Base-by-base conservation (phyloP, 768 basidiomycete genomes). In the Termitomyces eurrhizus region DNA sequence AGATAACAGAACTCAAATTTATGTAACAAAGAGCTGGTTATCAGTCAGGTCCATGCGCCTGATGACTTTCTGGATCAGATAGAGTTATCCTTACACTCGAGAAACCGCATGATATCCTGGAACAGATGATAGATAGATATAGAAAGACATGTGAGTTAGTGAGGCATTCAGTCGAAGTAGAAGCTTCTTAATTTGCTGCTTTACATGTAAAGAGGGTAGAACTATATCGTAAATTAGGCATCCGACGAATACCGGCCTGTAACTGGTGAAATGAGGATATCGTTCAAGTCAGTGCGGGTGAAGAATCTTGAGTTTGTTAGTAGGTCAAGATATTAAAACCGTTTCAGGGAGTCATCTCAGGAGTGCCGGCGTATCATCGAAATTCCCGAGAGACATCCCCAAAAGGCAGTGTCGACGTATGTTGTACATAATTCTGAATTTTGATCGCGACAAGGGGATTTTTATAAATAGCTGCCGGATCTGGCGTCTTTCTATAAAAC, bases 371-470 rank as follows among this genome's bases (percentile, higher is more conserved):
- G 29, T 29, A 29, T 29, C 9, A n/a, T 35, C 32, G 4, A 32
- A 42, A 51, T 33, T 56, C 55, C 57, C 59, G 44, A 37, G n/a
- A 45, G 7, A 52, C 52, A 45, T 35, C 65, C 52, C 35, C 55
- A 60, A 56, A 51, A 59, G 63, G 61, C 62, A 60, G 18, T 59
- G 37, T 29, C 42, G n/a, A 52, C 46, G 52, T 59, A 59, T 60
- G 45, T 66, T 52, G 44, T 41, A 12, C 36, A 36, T 18, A 33
- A 52, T 59, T 51, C 45, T 42, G 26, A 61, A 61, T 61, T 63
- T 51, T 52, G 26, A 50, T 59, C 59, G 61, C 63, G 39, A 58
- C 55, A 33, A 54, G 39, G 16, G 39, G 11, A 14, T 48, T 52
- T 55, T 41, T 57, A 60, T 60, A 65, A 59, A 60, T 58, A 58